These are phyloP conservation scores for Hemerocallis citrina DNA, from an alignment of 106 monocot species.

Conservation along the genomic window DNA sequence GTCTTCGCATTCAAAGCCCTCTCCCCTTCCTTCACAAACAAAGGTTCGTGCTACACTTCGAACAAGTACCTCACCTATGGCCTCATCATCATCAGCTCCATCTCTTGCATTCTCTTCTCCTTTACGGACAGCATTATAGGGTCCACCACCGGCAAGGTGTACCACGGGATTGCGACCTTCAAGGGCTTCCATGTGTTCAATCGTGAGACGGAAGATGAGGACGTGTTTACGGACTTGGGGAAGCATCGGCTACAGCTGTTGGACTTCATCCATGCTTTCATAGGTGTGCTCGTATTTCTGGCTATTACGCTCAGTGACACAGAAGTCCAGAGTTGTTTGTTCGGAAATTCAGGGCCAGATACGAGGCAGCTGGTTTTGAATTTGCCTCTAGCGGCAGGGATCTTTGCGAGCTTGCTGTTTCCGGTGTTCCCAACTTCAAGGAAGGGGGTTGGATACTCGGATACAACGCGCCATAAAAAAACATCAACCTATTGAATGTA, in stretches of 20 bases:
- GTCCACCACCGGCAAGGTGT: conserved; percentile 30
- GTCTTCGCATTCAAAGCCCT: conserved; percentile 45
- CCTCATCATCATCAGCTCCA: conserved; percentile 25
- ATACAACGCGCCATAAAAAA: neutral
- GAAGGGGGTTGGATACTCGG: conserved; percentile 42
- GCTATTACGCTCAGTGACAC: conserved; percentile 22
- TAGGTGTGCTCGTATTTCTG: conserved; percentile 26
- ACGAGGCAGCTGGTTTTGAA: conserved; percentile 23
- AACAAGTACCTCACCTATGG: conserved; percentile 27
- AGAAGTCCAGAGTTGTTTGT: conserved; percentile 28
- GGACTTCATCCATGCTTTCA: conserved; percentile 38
- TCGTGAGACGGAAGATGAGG: conserved; percentile 13
- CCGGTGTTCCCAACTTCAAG: conserved; percentile 38
- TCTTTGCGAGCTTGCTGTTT: conserved; percentile 34
- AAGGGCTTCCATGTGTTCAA: conserved; percentile 36
- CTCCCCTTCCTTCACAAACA: conserved; percentile 45
- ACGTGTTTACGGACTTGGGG: conserved; percentile 6
- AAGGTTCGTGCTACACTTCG: conserved; percentile 27
- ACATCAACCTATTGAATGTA: too few species aligned
- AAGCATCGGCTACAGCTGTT: conserved; percentile 14
- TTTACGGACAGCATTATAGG: conserved; percentile 66
- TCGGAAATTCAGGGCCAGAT: conserved; percentile 1
- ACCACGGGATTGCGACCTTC: conserved; percentile 50
- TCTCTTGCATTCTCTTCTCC: conserved; percentile 45
- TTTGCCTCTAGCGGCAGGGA: conserved; percentile 36